Base-by-base conservation (phyloP, 164 flowering plant genomes). In the Stephania japonica region DNA sequence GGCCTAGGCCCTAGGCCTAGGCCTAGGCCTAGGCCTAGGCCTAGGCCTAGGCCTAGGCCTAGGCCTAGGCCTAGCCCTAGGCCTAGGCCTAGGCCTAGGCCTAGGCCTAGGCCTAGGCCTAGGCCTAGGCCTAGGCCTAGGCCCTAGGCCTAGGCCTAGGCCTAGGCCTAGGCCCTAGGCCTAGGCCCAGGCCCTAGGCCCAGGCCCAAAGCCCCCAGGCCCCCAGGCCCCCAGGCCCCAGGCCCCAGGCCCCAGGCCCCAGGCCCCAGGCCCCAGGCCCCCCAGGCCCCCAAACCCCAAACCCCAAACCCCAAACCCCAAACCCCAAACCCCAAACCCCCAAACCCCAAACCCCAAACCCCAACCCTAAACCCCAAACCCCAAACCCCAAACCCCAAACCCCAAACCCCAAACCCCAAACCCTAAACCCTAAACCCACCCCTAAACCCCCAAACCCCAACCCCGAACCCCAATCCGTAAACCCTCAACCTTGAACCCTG, bases 361-460 rank as follows among this genome's bases (percentile, higher is more conserved):
- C 42, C 3, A 64, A 75, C 38, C 69, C 78, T 68, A 47, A 70
- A 74, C 66, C 77, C 77, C 26, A 56, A 75, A 75, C 63, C 70
- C 74, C 49, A 62, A 75, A 75, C 68, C 74, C 78, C 50, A 70
- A 75, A 75, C 72, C 70, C 74, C 21, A 53, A 75, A 75, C 66
- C 77, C 77, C 64, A 69, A 75, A 43, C 77, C 77, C 70, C 63
- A 75, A 43, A 73, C 78, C 70, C 47, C 47, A 75, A 64, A 69
- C 47, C 78, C 56, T 19, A 70, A 70, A 13, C 73, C 73, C 27
- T 21, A 70, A 70, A 26, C 73, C 73, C 27, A 49, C 50, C 50
- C 63, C 73, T 62, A 25, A 49, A 70, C 50, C 65, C 73, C 65
- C n/a, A 56, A 71, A 9, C 73, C 73, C 42, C 16, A 56, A 71